Base-by-base conservation (phyloP, 768 basidiomycete genomes). In the Rossbeevera mucosa region DNA sequence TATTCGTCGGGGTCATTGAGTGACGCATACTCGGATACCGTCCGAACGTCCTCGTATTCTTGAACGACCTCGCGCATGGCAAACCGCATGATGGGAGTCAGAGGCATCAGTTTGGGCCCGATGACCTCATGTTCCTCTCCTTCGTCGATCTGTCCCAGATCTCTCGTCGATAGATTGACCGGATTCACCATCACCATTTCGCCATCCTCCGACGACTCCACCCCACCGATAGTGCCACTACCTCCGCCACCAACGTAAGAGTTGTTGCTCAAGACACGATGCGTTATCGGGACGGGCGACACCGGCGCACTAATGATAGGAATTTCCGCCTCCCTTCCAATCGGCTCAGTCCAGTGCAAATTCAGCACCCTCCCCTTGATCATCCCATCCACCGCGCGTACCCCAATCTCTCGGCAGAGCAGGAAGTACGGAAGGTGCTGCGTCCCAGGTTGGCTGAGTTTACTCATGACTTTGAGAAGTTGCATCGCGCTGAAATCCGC, bases 61-160 rank as follows among this genome's bases (percentile, higher is more conserved):
- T 81, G 78, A 16, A 93, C 80, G 8, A 92, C 89, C 63, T 88
- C 84, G 47, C 81, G 74, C 88, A 92, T 92, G 44, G 91, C 91
- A 65, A 74, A 89, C 25, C 84, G 74, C 82, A 91, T 88, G 53
- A 92, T 87, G 2, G 89, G 88, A 2, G 88, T 86, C 16, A 80
- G 79, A 8, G 91, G 85, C 28, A 89, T 76, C 51, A 93, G 64
- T 66, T 86, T 86, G 12, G 90, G 89, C 11, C 88, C 88, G 29
- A 89, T 75, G 24, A 75, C 55, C 49, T 85, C 77, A 55, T 83
- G 80, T 24, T 78, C 71, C 49, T 77, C 76, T 14, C 77, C 76
- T 51, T 80, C 79, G 48, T 80, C 77, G 28, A 74, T 73, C 43
- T 75, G 72, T 25, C 68, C 69, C 33, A 74, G 64, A 64, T 78